These are phyloP conservation scores for Trichoderma sp. DNA, from an alignment of 2,329 filamentous ascomycete genomes.

Conservation along the genomic window DNA sequence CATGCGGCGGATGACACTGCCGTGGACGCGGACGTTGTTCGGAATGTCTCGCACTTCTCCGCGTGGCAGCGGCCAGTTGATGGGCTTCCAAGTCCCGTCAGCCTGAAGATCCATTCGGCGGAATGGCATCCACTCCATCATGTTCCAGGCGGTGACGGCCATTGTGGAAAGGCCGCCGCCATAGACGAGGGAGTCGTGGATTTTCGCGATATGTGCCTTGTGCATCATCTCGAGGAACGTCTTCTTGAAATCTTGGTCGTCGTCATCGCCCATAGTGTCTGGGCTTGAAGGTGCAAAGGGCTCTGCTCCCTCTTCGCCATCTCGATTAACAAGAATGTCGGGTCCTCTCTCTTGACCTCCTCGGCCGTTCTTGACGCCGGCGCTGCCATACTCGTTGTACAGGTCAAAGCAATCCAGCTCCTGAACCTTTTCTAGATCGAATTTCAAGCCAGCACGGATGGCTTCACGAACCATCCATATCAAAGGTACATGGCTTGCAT, in stretches of 20 bases:
- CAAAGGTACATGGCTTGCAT: conserved; percentile 67
- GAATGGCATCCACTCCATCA: conserved; percentile 83
- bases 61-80: conserved; percentile 75
- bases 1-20: conserved; percentile 74
- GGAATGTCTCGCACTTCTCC: conserved; percentile 80
- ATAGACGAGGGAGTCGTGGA: conserved; percentile 73
- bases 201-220: conserved; percentile 53
- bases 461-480: conserved; percentile 68
- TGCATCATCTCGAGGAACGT: conserved; percentile 61
- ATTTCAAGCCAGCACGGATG: conserved; percentile 64
- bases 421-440: conserved; percentile 68
- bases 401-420: conserved; percentile 59
- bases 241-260: conserved; percentile 26
- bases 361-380: neutral
- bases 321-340: conserved; percentile 28
- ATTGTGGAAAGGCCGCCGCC: conserved; percentile 56
- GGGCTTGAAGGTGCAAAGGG: conserved; percentile 26
- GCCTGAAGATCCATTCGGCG: conserved; percentile 73
- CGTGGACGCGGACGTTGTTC: conserved; percentile 67
- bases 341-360: conserved; percentile 21
- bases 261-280: conserved; percentile 27
- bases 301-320: conserved; percentile 20
- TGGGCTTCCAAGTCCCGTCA: conserved; percentile 77
- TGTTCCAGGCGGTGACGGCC: conserved; percentile 68
- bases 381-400: conserved; percentile 10